These are phyloP conservation scores for Debaryomyces fabryi DNA, from an alignment of 1,139 yeast species.

Conservation along the genomic window DNA sequence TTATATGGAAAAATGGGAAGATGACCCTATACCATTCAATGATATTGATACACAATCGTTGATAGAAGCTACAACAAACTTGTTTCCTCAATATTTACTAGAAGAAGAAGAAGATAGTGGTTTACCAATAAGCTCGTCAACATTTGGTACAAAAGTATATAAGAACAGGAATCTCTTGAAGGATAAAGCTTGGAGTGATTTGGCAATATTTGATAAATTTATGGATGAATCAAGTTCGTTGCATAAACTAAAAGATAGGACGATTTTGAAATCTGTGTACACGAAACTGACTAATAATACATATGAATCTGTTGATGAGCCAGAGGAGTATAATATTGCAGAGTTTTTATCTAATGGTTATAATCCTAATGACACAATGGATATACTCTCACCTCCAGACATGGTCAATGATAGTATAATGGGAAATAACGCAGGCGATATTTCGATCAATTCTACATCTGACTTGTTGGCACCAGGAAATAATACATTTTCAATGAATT, in stretches of 20 bases:
- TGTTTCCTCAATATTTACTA: constrained; percentile 40
- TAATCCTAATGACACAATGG: constrained; percentile 13
- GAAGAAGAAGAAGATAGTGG: constrained; percentile 49
- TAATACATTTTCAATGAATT: constrained; percentile 28
- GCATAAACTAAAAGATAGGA: constrained; percentile 29
- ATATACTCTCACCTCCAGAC: constrained; percentile 22
- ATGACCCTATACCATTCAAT: constrained; percentile 44
- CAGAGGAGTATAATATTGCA: constrained; percentile 25
- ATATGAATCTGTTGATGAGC: constrained; percentile 15
- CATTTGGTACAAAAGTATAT: constrained; percentile 42
- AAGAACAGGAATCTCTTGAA: constrained; percentile 36
- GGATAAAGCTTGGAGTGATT: constrained; percentile 42
- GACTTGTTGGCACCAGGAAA: constrained; percentile 34
- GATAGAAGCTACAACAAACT: constrained; percentile 37
- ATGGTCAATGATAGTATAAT: constrained; percentile 34
- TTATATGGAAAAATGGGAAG: constrained; percentile 47
- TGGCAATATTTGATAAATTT: constrained; percentile 35
- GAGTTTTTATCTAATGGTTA: constrained; percentile 45
- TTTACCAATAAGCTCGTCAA: constrained; percentile 39
- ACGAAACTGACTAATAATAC: constrained; percentile 16
- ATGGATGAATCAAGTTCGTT: constrained; percentile 22
- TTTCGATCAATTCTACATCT: constrained; percentile 34
- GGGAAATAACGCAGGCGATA: constrained; percentile 27
- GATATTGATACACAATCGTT: constrained; percentile 45
- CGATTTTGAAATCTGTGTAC: constrained; percentile 35